Evolutionary conservation across 169 alveolate genomes (phyloP).

Genomic region (Eimeria praecox): DNA sequence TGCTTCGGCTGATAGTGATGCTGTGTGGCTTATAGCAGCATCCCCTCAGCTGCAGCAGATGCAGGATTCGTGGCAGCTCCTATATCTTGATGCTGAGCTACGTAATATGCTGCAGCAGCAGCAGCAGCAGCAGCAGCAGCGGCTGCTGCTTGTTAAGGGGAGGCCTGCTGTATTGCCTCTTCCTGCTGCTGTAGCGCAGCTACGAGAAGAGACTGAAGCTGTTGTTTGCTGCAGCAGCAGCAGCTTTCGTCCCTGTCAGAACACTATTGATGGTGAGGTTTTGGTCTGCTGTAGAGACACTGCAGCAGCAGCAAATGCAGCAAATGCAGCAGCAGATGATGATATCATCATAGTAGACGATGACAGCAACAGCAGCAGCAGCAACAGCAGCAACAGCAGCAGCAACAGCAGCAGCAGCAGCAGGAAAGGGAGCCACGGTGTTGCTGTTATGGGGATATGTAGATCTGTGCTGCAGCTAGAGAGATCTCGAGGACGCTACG

Average conservation of each 20-base stretch:
- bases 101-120: conserved; percentile 45
- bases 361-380: background rate
- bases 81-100: background rate
- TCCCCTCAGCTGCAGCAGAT: conserved; percentile 63
- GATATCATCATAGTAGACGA: background rate
- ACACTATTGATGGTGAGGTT: conserved; percentile 37
- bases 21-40: conserved; percentile 59
- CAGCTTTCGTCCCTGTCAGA: background rate
- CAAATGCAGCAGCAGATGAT: background rate
- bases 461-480: conserved; percentile 61
- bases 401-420: conserved; percentile 49
- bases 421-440: conserved; percentile 33
- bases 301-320: background rate
- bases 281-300: conserved; percentile 25
- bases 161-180: background rate
- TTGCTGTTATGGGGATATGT: conserved; percentile 39
- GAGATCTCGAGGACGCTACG: background rate
- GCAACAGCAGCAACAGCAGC: background rate
- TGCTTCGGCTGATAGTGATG: background rate
- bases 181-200: background rate
- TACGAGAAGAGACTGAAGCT: conserved; percentile 21
- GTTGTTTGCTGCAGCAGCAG: conserved; percentile 40
- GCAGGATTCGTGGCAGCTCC: conserved; percentile 68
- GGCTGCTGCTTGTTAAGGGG: conserved; percentile 42
- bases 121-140: conserved; percentile 34